Evolutionary conservation across 208 protist species (phyloP).

Genomic region (Sergeia podlipaevii): DNA sequence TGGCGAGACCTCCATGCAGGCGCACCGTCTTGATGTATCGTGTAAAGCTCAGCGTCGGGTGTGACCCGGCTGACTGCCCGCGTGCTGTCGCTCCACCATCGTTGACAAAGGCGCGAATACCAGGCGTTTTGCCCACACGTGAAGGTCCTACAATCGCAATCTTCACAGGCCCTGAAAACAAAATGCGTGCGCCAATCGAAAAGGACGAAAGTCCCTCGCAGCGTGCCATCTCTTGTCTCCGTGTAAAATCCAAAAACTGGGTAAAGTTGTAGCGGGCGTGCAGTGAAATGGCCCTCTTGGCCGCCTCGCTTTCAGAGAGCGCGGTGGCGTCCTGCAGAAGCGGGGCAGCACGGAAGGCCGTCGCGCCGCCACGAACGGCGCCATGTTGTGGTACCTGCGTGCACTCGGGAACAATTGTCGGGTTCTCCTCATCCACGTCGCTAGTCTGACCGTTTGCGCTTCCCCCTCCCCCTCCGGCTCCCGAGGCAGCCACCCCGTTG

Average conservation of each 20-base stretch:
- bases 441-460: no score
- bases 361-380: slow-evolving; percentile 1
- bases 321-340: slow-evolving; percentile 41
- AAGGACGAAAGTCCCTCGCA: slow-evolving; percentile 79
- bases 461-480: no score
- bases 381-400: no score
- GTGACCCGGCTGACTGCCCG: no score
- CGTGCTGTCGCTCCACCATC: slow-evolving; percentile 7
- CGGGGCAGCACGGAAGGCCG: slow-evolving; percentile 9
- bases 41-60: slow-evolving; percentile 60
- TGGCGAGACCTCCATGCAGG: slow-evolving; percentile 35
- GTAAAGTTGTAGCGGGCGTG: slow-evolving; percentile 88
- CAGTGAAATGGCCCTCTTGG: slow-evolving; percentile 78
- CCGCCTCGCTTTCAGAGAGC: slow-evolving; percentile 52
- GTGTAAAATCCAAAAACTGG: slow-evolving; percentile 83
- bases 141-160: slow-evolving; percentile 71
- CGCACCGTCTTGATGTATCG: slow-evolving; percentile 37
- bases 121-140: slow-evolving; percentile 68
- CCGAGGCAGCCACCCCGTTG: no score
- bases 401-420: no score
- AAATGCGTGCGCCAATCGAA: slow-evolving; percentile 49
- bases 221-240: slow-evolving; percentile 67
- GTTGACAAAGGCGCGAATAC: slow-evolving; percentile 38
- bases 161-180: slow-evolving; percentile 68
- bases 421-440: no score